Evolutionary conservation across 1,139 yeast genomes (phyloP), one percentile per base, ranked within the genome.

Genomic region (Pichia inconspicua): DNA sequence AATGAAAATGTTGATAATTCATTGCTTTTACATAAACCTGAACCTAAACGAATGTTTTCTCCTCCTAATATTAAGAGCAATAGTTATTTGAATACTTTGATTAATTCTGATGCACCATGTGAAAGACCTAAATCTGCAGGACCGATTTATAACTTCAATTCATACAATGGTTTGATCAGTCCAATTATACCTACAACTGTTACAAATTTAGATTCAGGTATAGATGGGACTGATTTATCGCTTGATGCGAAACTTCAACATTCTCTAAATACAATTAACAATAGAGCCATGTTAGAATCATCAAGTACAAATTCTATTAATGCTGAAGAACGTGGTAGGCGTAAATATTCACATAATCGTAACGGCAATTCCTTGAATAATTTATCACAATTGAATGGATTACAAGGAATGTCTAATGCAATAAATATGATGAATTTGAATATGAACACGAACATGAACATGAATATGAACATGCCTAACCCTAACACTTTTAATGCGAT

Each of bases 191-290:
- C 57, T 61, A 56, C 54, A 50, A 41, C 36, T 31, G 32, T 42
- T 41, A 44, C 28, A 37, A 27, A 11, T 27, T 25, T 27, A 15
- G 25, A 47, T 40, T 25, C 32, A 7, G 27, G 8, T 15, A n/a
- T 5, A 5, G 37, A 36, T 17, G 40, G 12, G 17, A 32, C 36
- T 12, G 37, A 30, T 17, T 22, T 31, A 17, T 31, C 27, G 14
- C 73, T 74, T 39, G 71, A 72, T 10, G 64, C 76, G 55, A 80
- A 80, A 61, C 65, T 81, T 53, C 82, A 82, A 25, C 57, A 60
- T 43, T 84, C 85, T 1, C 68, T 80, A 52, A 76, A 82, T 19
- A 80, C 86, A 5, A 80, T 80, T 50, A 78, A 79, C 56, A 76
- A 77, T 12, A 66, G 86, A 46, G 80, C 77, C 25, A 82, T 80